Percentiles rank a stretch among this genome's conserved stretches.
Evolutionary conservation across 208 protist species (phyloP).

Genomic region (Wallacemonas sp.): DNA sequence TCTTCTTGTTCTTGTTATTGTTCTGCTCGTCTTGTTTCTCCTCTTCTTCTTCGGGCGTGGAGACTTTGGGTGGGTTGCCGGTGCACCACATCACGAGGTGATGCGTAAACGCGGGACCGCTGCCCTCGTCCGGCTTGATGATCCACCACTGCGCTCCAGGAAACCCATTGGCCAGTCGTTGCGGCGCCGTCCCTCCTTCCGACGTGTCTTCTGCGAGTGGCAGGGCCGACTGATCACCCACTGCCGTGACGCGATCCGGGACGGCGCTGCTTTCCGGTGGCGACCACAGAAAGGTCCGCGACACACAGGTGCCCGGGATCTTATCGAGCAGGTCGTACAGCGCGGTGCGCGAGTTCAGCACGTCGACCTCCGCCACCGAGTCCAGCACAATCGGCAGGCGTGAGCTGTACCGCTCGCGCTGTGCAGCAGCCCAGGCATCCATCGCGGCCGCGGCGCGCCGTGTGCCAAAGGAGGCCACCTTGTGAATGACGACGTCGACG

Average conservation of each 20-base stretch:
- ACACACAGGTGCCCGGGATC: constrained; percentile 29
- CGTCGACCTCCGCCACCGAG: constrained; percentile 44
- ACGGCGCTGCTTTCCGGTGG: background rate
- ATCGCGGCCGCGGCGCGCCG: constrained; percentile 43
- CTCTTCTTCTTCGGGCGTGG: background rate
- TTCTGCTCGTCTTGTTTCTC: constrained; percentile 6
- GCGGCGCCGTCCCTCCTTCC: constrained; percentile 2
- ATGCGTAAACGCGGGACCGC: constrained; percentile 71
- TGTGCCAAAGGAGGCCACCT: constrained; percentile 63
- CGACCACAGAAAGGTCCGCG: constrained; percentile 59
- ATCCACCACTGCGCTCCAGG: constrained; percentile 62
- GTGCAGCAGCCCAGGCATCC: constrained; percentile 30
- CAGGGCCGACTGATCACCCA: constrained; percentile 30
- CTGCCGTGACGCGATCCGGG: background rate
- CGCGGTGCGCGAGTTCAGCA: constrained; percentile 52
- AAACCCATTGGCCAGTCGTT: constrained; percentile 14
- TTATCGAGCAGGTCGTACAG: constrained; percentile 52
- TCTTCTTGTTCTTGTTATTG: background rate
- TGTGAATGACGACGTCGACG: constrained; percentile 82
- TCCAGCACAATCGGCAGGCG: constrained; percentile 63
- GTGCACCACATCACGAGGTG: constrained; percentile 72
- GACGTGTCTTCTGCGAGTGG: constrained; percentile 1
- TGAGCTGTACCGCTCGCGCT: constrained; percentile 11
- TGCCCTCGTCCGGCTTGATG: constrained; percentile 77
- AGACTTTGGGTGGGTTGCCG: background rate